These are phyloP conservation scores for Lentinula sp. DNA, from an alignment of 768 basidiomycete genomes.

Conservation along the genomic window DNA sequence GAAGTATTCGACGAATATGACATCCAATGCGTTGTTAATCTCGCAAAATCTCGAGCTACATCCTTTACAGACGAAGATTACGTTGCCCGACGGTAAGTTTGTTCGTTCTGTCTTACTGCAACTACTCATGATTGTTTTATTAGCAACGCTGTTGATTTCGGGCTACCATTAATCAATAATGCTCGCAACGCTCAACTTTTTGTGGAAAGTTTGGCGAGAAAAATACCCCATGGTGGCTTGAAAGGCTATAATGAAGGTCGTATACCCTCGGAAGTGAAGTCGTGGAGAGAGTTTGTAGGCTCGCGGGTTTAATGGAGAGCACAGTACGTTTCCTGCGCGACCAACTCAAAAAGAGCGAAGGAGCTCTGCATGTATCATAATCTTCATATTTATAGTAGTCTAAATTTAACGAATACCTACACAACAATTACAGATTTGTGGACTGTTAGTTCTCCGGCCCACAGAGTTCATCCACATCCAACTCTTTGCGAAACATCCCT, in stretches of 20 bases:
- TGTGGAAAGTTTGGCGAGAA: conserved; percentile 81
- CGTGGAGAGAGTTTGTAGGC: conserved; percentile 89
- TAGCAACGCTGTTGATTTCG: conserved; percentile 95
- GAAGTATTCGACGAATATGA: conserved; percentile 93
- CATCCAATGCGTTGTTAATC: conserved; percentile 91
- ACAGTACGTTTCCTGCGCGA: not conserved
- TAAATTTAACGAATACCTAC: not conserved
- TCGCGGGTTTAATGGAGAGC: conserved; percentile 41
- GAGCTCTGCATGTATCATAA: not conserved
- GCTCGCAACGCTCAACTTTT: conserved; percentile 84
- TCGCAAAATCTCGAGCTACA: conserved; percentile 72
- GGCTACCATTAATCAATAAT: conserved; percentile 87
- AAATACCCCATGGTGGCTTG: conserved; percentile 77
- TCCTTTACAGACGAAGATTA: conserved; percentile 90
- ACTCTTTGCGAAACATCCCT: conserved; percentile 20
- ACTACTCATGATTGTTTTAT: not conserved
- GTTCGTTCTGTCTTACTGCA: conserved; percentile 1
- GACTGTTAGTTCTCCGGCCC: conserved; percentile 6
- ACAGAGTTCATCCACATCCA: conserved; percentile 46
- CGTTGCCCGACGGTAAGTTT: conserved; percentile 77
- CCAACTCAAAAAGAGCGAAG: conserved; percentile 17
- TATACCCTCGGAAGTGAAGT: conserved; percentile 86
- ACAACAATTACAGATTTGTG: not conserved
- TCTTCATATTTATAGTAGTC: not conserved
- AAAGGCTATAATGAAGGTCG: conserved; percentile 78